Evolutionary conservation across 257 asterid species (phyloP), one percentile per base, ranked within the genome.

Genomic region (Scutellaria baicalensis): DNA sequence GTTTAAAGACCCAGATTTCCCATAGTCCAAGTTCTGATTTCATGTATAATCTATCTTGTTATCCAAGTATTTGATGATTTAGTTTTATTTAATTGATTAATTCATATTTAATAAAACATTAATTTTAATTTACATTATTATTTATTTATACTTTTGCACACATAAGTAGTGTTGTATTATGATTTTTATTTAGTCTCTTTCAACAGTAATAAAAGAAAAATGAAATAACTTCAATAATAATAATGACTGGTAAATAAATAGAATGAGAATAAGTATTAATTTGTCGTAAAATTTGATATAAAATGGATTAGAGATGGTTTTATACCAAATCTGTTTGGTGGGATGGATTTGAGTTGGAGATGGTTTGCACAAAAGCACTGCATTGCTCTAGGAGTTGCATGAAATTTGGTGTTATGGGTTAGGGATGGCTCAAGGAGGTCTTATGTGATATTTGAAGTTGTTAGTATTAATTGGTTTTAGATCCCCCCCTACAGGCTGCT

Each of bases 401-500:
- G 35, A 52, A 16, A 20, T 52, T 52, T 52, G 9, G 59, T 52
- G 59, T 52, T 18, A 52, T 33, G 1, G 9, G 27, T 52, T 52
- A 33, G n/a, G 21, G 12, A 52, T 52, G 33, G 35, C 23, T 20
- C 3, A 51, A 8, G 5, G 31, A 75, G 52, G 61, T 8, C 47
- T 35, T 57, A 56, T 45, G 12, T 59, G 31, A 23, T 61, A 18
- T 54, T 52, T 68, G 75, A 60, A 60, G 64, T 47, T 57, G 66
- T 62, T 49, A 27, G 21, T 57, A 21, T 38, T 56, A 33, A 42
- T 52, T 66, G 54, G 10, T 68, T 65, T 61, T 61, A 18, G 55
- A 3, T 40, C 43, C 61, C 44, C 48, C 58, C 44, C 36, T 33
- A 50, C 83, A 94, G 99, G 97, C 96, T 77, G 99, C 99, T 82